These are phyloP conservation scores for Ceraceosorus bombacis DNA, from an alignment of 1,284 basidiomycete genomes.

Conservation along the genomic window DNA sequence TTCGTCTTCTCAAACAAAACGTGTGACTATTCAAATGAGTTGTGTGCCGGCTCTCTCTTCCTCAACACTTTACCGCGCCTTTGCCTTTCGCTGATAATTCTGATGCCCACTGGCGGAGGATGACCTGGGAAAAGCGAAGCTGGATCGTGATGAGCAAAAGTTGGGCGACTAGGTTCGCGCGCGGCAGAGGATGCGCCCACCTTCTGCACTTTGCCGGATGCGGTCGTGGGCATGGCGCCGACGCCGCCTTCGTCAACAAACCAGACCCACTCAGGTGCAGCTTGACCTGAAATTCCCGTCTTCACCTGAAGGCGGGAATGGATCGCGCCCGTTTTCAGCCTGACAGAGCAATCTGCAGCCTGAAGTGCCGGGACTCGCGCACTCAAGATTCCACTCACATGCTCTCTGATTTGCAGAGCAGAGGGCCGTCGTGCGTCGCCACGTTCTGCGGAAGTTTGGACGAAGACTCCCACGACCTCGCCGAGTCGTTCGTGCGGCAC, in stretches of 20 bases:
- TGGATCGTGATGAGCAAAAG: constrained; percentile 4
- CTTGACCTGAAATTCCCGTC: constrained; percentile 27
- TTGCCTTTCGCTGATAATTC: constrained; percentile 20
- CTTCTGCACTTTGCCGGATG: constrained; percentile 80
- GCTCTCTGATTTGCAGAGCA: background rate
- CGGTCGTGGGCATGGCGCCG: constrained; percentile 70
- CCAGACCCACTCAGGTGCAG: constrained; percentile 71
- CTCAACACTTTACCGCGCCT: background rate
- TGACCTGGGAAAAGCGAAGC: constrained; percentile 21
- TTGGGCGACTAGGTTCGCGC: constrained; percentile 9
- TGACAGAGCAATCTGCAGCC: background rate
- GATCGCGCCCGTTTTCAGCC: constrained; percentile 53
- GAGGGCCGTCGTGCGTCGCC: background rate
- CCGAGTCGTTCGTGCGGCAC: constrained; percentile 59
- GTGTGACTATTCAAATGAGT: too few relatives aligned
- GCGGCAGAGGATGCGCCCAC: constrained; percentile 49
- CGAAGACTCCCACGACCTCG: constrained; percentile 38
- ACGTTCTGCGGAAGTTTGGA: constrained; percentile 2
- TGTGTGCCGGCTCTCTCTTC: too few relatives aligned
- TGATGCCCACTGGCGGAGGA: constrained; percentile 53
- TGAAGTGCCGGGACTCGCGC: background rate
- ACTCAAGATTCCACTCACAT: constrained; percentile 4
- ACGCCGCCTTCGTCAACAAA: constrained; percentile 63
- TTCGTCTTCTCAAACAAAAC: too few relatives aligned
- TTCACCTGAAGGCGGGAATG: constrained; percentile 18